These are phyloP conservation scores for Fomitopsis pulvina DNA, from an alignment of 768 basidiomycete species.

Conservation along the genomic window DNA sequence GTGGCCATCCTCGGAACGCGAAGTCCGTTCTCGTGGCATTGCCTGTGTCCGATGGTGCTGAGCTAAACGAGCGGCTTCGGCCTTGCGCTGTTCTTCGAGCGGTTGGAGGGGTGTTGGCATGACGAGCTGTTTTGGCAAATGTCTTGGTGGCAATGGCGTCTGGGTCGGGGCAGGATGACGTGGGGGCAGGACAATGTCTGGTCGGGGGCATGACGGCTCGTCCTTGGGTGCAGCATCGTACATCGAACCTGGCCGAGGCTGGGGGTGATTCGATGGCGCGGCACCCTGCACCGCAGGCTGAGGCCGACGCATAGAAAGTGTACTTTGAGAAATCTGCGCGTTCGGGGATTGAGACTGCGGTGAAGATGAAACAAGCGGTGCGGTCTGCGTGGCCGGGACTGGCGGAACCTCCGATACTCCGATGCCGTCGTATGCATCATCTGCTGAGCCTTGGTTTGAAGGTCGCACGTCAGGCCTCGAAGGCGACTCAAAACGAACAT, in stretches of 20 bases:
- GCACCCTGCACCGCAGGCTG: not conserved
- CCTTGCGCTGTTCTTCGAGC: constrained; percentile 7
- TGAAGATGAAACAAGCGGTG: not conserved
- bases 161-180: not conserved
- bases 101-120: constrained; percentile 67
- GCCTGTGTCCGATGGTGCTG: constrained; percentile 2
- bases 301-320: not conserved
- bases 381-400: not conserved
- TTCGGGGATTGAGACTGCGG: not conserved
- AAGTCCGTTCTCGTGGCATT: not conserved
- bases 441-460: not conserved
- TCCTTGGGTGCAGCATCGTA: not conserved
- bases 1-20: not conserved
- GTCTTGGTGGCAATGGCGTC: constrained; percentile 18
- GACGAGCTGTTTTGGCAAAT: constrained; percentile 60
- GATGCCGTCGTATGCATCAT: not conserved
- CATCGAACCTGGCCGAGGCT: not conserved
- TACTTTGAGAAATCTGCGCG: too few species aligned
- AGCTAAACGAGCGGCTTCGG: not conserved
- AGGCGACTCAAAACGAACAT: constrained; percentile 3
- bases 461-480: constrained; percentile 4
- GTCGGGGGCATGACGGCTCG: constrained; percentile 5
- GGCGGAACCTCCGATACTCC: not conserved
- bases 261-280: not conserved
- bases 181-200: constrained; percentile 14